Conservation (phyloP, 768 basidiomycete species). For the Thelephora aurantiotincta region DNA sequence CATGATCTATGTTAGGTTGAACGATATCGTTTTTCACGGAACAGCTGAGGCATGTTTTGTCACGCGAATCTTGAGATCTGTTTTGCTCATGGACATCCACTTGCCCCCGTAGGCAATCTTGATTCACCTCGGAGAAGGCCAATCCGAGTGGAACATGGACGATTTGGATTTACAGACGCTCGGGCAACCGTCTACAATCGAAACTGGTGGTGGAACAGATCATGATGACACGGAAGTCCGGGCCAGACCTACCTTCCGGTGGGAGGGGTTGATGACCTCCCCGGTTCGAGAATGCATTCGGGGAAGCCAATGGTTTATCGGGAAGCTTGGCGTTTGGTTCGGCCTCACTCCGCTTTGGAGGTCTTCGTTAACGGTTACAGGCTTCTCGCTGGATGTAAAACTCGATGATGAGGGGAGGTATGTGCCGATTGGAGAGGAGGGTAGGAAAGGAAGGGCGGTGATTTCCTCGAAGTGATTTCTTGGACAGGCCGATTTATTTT, state of each 20-base stretch:
- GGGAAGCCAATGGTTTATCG: constrained; percentile 20
- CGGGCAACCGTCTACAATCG: constrained; percentile 37
- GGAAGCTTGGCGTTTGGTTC: constrained; percentile 55
- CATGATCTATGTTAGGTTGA: constrained; percentile 56
- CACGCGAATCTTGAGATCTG: neutral
- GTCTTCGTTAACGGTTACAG: constrained; percentile 32
- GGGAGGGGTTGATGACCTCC: constrained; percentile 55
- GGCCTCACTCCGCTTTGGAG: constrained; percentile 54
- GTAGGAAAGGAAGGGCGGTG: neutral
- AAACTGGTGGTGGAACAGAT: constrained; percentile 60
- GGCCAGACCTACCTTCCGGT: constrained; percentile 46
- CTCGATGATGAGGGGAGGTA: constrained; percentile 40
- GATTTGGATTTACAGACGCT: constrained; percentile 42
- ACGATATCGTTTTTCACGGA: constrained; percentile 51
- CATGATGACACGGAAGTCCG: constrained; percentile 49
- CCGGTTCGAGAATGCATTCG: constrained; percentile 9
- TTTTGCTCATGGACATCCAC: neutral
- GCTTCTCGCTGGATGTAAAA: constrained; percentile 44
- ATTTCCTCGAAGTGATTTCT: neutral
- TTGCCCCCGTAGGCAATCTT: constrained; percentile 43
- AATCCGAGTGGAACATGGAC: constrained; percentile 44
- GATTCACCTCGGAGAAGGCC: constrained; percentile 43
- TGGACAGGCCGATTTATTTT: too few relatives aligned
- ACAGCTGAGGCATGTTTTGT: constrained; percentile 27
- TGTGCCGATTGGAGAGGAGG: constrained; percentile 25